phyloP scores from a whole-genome alignment of 805 yeast species.

The Lipomyces sp. region DNA sequence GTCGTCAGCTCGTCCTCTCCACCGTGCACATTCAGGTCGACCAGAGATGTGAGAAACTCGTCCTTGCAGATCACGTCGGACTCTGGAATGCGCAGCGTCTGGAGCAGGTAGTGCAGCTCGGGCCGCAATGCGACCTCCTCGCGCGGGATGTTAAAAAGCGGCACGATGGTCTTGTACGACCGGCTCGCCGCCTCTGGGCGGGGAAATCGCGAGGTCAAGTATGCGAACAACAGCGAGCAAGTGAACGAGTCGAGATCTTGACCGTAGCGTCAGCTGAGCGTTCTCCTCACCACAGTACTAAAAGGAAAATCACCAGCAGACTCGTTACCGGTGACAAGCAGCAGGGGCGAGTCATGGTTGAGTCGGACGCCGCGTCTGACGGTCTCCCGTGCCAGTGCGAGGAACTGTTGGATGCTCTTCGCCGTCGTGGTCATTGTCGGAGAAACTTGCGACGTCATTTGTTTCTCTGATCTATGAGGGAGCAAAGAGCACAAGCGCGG shows the following conservation, averaged over 20 bases:
- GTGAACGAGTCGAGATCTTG: slow-evolving; percentile 83
- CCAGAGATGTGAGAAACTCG: slow-evolving; percentile 47
- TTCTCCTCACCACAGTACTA: no score
- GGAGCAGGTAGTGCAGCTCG: slow-evolving; percentile 61
- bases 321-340: slow-evolving; percentile 73
- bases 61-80: slow-evolving; percentile 61
- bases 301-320: slow-evolving; percentile 50
- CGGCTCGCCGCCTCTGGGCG: background rate
- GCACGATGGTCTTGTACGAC: slow-evolving; percentile 46
- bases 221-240: slow-evolving; percentile 70
- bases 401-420: slow-evolving; percentile 19
- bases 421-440: background rate
- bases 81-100: slow-evolving; percentile 45
- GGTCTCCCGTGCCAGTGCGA: slow-evolving; percentile 11
- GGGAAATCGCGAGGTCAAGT: slow-evolving; percentile 41
- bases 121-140: slow-evolving; percentile 65
- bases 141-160: slow-evolving; percentile 69
- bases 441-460: no score
- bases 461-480: no score
- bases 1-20: no score
- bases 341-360: slow-evolving; percentile 1
- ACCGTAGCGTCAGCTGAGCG: background rate
- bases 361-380: slow-evolving; percentile 14
- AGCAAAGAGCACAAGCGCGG: background rate
- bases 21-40: slow-evolving; percentile 28